phyloP scores from a whole-genome alignment of 163 green algal species.

The Prototheca cutis region DNA sequence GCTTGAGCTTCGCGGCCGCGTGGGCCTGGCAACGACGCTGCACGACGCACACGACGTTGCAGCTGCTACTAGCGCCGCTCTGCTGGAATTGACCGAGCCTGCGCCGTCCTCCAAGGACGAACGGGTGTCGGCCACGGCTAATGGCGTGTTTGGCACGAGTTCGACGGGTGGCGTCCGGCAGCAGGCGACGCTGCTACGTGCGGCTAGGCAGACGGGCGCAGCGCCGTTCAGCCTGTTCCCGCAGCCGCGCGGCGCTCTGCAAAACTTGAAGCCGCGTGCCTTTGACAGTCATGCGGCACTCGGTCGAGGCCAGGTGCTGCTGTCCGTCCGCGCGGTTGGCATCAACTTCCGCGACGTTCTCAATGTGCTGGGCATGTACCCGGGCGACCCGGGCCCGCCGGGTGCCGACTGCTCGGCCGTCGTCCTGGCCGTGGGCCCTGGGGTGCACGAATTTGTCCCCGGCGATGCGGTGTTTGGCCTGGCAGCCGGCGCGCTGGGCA shows the following conservation, averaged over 20 bases:
- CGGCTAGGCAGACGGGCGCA: not conserved
- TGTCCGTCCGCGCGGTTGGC: slow-evolving; percentile 66
- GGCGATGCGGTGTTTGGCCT: slow-evolving; percentile 46
- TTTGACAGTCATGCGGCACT: slow-evolving; percentile 2
- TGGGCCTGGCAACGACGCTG: not conserved
- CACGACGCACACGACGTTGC: not conserved
- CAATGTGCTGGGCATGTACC: slow-evolving; percentile 82
- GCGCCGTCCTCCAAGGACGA: too few species aligned
- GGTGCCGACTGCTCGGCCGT: slow-evolving; percentile 44
- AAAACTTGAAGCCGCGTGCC: slow-evolving; percentile 10
- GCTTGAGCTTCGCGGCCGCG: slow-evolving; percentile 4
- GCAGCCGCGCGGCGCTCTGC: slow-evolving; percentile 18
- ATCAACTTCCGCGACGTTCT: slow-evolving; percentile 93
- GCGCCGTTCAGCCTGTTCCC: slow-evolving; percentile 26
- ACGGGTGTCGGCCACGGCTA: not conserved
- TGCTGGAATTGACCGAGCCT: not conserved
- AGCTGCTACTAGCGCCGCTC: not conserved
- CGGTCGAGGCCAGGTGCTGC: slow-evolving; percentile 6
- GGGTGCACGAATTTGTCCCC: slow-evolving; percentile 10
- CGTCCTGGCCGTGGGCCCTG: slow-evolving; percentile 20
- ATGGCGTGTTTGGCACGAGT: slow-evolving; percentile 2
- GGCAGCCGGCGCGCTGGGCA: slow-evolving; percentile 36
- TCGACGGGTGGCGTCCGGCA: not conserved
- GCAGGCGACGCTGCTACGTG: slow-evolving; percentile 5
- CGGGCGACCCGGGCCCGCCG: slow-evolving; percentile 54